Evolutionary conservation across 2,329 filamentous ascomycete genomes (phyloP), one percentile per base, ranked within the genome.

Genomic region (Fusarium setosum): DNA sequence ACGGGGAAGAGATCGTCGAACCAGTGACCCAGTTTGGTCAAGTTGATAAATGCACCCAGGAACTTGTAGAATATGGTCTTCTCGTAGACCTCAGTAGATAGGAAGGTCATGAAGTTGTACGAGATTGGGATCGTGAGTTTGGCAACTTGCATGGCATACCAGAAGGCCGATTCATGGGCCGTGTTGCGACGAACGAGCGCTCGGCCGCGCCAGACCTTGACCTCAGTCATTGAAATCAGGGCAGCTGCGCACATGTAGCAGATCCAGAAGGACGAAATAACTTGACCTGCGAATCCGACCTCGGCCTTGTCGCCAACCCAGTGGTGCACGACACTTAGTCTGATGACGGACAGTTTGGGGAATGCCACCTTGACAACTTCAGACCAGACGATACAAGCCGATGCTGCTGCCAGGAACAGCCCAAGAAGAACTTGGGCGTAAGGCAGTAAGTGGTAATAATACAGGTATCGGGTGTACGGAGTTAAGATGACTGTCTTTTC

Each of bases 191-290:
- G 89, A 44, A 98, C 95, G 6, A 99, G 84, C 0, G 96, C 95
- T 31, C 96, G 89, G 47, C 96, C 96, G 56, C 96, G 92, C 96
- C 96, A 99, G n/a, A 97, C 94, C 73, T 96, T 96, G 71, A 97
- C 93, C 74, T 97, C 93, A 13, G 91, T 93, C 73, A 99, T 90
- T 8, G 94, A 94, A 57, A 89, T 92, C 49, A 98, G 86, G 6
- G 96, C 93, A 44, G 94, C 94, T 13, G 92, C 85, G 76, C 92
- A 97, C 96, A 99, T 99, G 82, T 99, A 99, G 57, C 94, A 84
- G 61, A 99, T 90, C 96, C 96, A 99, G 13, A 88, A 82, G 3
- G 93, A 90, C 1, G 95, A 92, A 47, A 95, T 90, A 41, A 94
- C 77, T 76, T 99, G 96, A 5, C 94, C 93, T 3, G 90, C 91